Evolutionary conservation across 2,329 filamentous ascomycete genomes (phyloP).

Genomic region (Nothomitra cinnamomea): DNA sequence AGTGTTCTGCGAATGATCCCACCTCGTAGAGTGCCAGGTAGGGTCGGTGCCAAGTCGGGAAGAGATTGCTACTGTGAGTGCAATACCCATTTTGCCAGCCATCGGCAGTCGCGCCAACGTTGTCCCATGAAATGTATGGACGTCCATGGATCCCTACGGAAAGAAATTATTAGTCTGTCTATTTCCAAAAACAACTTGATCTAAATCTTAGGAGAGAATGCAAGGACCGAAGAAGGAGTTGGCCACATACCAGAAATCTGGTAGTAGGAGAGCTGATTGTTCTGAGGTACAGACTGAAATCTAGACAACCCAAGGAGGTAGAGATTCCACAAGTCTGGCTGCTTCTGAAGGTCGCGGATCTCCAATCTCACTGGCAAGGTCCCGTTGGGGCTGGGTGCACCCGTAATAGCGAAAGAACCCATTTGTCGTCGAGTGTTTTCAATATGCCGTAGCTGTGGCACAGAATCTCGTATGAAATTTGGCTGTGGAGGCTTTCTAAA

Average conservation of each 20-base stretch:
- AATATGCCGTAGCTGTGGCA: no score
- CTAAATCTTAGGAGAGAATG: not conserved
- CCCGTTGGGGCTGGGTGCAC: conserved; percentile 23
- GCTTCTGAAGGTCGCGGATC: conserved; percentile 45
- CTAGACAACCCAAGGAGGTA: conserved; percentile 59
- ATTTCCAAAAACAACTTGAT: conserved; percentile 1
- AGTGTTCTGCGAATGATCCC: not conserved
- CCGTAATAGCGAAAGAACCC: not conserved
- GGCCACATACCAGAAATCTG: conserved; percentile 48
- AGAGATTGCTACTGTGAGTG: conserved; percentile 56
- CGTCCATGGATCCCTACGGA: conserved; percentile 59
- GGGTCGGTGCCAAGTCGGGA: conserved; percentile 70
- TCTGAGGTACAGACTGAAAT: conserved; percentile 51
- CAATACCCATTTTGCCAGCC: conserved; percentile 53
- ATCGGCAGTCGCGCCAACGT: conserved; percentile 28
- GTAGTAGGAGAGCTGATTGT: conserved; percentile 54
- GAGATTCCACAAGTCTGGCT: conserved; percentile 52
- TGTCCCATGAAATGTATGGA: conserved; percentile 44
- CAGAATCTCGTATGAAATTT: no score
- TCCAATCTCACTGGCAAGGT: conserved; percentile 38
- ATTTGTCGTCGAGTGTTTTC: not conserved
- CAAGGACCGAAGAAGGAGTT: conserved; percentile 6
- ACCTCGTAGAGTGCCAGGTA: conserved; percentile 51
- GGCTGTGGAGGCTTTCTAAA: no score
- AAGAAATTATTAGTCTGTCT: not conserved